Evolutionary conservation across 2,329 filamentous ascomycete species (phyloP).

Genomic region (Fusarium lyarnte): DNA sequence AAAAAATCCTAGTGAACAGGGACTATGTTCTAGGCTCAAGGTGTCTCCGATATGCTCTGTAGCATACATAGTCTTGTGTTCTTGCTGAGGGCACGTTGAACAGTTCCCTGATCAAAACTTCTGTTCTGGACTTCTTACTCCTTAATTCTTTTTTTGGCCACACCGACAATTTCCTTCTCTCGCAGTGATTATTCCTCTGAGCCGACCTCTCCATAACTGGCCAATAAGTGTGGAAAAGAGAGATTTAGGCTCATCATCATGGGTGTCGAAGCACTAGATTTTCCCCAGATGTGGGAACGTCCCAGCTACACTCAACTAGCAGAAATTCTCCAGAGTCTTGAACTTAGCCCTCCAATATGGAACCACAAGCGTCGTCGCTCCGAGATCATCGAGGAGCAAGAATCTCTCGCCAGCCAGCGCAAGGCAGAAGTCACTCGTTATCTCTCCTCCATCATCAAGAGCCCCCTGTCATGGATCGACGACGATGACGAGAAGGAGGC

Average conservation of each 20-base stretch:
- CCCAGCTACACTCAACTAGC: conserved; percentile 74
- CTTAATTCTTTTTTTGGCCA: background rate
- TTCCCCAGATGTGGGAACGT: conserved; percentile 84
- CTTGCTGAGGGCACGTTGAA: conserved; percentile 6
- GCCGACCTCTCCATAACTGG: background rate
- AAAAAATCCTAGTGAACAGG: conserved; percentile 4
- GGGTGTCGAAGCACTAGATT: conserved; percentile 60
- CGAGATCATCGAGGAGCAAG: conserved; percentile 54
- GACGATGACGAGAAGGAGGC: conserved; percentile 72
- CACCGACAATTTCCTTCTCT: conserved; percentile 1
- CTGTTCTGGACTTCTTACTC: background rate
- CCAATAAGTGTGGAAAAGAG: background rate
- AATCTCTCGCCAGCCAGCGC: conserved; percentile 53
- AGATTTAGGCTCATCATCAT: conserved; percentile 28
- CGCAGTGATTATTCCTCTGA: background rate
- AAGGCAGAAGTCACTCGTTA: conserved; percentile 69
- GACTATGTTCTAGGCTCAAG: conserved; percentile 20
- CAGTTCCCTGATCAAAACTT: background rate
- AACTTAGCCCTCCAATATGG: conserved; percentile 75
- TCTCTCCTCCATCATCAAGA: conserved; percentile 75
- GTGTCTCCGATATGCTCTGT: conserved; percentile 28
- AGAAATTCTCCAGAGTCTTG: conserved; percentile 71
- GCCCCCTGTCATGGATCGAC: conserved; percentile 72
- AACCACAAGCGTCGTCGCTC: conserved; percentile 56
- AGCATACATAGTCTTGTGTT: conserved; percentile 15